Conservation (phyloP, 768 basidiomycete species). For the Lentinula detonsa region DNA sequence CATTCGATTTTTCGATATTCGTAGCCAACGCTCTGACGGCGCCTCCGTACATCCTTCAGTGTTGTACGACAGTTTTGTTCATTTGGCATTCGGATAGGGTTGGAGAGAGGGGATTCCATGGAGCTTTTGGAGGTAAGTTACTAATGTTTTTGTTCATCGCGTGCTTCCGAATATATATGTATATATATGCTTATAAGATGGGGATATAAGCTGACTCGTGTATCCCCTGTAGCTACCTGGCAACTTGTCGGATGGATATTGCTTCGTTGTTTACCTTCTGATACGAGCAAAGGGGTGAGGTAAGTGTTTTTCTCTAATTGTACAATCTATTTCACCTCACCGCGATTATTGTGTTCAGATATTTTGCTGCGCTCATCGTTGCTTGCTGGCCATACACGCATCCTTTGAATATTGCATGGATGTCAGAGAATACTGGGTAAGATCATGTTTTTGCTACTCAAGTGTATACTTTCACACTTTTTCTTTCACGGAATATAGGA, state of each 20-base stretch:
- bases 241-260: constrained; percentile 31
- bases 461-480: background rate
- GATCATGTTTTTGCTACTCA: background rate
- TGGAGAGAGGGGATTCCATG: constrained; percentile 15
- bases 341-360: constrained; percentile 6
- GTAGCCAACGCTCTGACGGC: constrained; percentile 27
- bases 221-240: constrained; percentile 24
- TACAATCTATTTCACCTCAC: background rate
- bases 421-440: constrained; percentile 32
- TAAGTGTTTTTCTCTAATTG: constrained; percentile 6
- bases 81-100: constrained; percentile 12
- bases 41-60: constrained; percentile 11
- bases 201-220: background rate
- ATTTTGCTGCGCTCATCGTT: constrained; percentile 27
- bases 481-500: constrained; percentile 13
- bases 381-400: constrained; percentile 34
- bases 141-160: background rate
- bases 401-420: constrained; percentile 33
- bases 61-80: constrained; percentile 6
- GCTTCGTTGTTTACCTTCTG: constrained; percentile 23
- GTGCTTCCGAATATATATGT: background rate
- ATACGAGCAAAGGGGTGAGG: constrained; percentile 22
- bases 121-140: constrained; percentile 25
- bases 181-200: too few species aligned
- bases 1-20: constrained; percentile 30